Percentiles rank a stretch among this genome's conserved stretches.
phyloP scores from a whole-genome alignment of 148 eudicot species.

The Beta vulgaris region DNA sequence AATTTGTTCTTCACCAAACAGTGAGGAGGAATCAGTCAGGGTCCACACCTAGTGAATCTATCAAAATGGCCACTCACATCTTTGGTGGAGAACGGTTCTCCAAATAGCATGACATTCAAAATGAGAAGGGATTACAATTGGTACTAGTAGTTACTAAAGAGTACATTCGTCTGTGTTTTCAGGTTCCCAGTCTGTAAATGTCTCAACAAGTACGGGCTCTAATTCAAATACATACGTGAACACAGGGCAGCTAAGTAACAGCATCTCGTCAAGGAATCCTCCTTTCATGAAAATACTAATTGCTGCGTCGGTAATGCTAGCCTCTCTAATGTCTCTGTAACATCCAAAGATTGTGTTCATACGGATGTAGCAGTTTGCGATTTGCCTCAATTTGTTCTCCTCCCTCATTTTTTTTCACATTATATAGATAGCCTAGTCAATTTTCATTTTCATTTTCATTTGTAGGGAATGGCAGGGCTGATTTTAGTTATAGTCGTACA shows the following conservation, averaged over 20 bases:
- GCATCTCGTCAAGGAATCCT: constrained; percentile 36
- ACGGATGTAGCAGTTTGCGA: too few relatives aligned
- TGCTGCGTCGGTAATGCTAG: constrained; percentile 20
- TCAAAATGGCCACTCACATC: too few relatives aligned
- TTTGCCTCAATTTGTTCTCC: not conserved
- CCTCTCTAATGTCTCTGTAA: constrained; percentile 14
- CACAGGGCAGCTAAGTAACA: constrained; percentile 51
- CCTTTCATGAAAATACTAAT: constrained; percentile 21
- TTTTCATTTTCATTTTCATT: constrained; percentile 22
- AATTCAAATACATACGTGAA: constrained; percentile 62
- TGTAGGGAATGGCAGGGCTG: constrained; percentile 19
- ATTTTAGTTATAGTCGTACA: constrained; percentile 12
- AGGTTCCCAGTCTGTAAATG: constrained; percentile 82
- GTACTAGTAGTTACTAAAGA: not conserved
- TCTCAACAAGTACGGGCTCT: constrained; percentile 56
- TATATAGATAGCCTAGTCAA: too few relatives aligned
- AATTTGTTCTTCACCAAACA: too few relatives aligned
- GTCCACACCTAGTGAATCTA: too few relatives aligned
- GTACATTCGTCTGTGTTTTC: not conserved
- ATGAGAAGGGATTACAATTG: too few relatives aligned
- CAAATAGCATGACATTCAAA: too few relatives aligned
- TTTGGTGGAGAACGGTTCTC: too few relatives aligned
- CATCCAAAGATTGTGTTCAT: not conserved
- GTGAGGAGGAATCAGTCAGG: too few relatives aligned
- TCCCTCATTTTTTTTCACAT: not conserved